Base-by-base conservation (phyloP, 306 rosid species). In the Medicago ruthenica region DNA sequence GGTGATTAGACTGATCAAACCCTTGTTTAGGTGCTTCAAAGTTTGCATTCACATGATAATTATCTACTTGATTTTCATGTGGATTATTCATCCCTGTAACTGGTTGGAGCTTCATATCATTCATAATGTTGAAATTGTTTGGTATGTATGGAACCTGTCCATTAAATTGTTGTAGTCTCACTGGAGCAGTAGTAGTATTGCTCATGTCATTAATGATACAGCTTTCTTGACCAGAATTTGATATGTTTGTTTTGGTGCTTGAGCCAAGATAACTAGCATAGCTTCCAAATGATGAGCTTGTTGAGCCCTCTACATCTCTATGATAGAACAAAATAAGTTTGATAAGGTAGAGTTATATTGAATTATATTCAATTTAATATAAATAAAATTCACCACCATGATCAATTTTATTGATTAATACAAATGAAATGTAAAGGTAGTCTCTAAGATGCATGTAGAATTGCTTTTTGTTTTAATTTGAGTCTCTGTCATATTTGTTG, bases 241-340 rank as follows among this genome's bases (percentile, higher is more conserved):
- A 78, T 18, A 78, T 70, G 24, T 78, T 74, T 9, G 18, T 8
- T 48, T 78, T 78, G 18, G n/a, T 48, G 57, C 65, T 71, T 70
- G 82, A 70, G 8, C 72, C 82, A 48, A 78, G 82, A 62, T 78
- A 78, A 47, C 76, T 78, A 0, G 76, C 81, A 59, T 70, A 71
- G 13, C 72, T 78, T 27, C 77, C 82, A 61, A 78, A 78, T 14
- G 82, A 61, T 65, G 86, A 82, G 42, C 82, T 82, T 61, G 84
- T 54, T 44, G 97, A 85, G 79, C 96, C 88, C 68, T 92, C 92
- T 84, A 85, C 81, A 65, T 92, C 99, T 84, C 99, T 95, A 51
- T 8, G 1, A 70, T 62, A 40, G 10, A 51, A 6, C 4, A 2
- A 1, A 36, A 4, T 10, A 31, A 48, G 27, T 36, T 74, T 31